Evolutionary conservation across 208 protist genomes (phyloP).

Genomic region (Leishmania braziliensis): DNA sequence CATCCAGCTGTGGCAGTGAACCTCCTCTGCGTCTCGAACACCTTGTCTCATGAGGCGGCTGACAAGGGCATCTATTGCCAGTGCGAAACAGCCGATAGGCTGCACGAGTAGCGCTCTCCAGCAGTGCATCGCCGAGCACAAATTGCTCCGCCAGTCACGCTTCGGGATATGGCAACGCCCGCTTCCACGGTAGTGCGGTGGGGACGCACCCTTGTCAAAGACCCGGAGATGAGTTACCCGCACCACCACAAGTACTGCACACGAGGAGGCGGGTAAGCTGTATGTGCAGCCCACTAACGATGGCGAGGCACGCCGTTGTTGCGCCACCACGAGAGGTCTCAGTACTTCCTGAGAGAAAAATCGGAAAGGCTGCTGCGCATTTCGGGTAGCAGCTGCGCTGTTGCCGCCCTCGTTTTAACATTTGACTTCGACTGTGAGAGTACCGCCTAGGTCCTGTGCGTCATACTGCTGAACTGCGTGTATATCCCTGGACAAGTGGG

Average conservation of each 20-base stretch:
- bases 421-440: background rate
- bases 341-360: conserved; percentile 30
- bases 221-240: conserved; percentile 29
- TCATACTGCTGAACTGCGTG: background rate
- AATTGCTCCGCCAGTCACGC: conserved; percentile 44
- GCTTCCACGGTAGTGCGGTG: conserved; percentile 38
- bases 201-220: conserved; percentile 28
- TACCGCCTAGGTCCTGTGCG: background rate
- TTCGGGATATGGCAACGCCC: conserved; percentile 47
- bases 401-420: background rate
- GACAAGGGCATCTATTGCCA: conserved; percentile 31
- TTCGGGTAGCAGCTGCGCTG: no score
- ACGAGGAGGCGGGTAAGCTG: conserved; percentile 21
- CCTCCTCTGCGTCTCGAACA: conserved; percentile 5
- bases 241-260: conserved; percentile 37
- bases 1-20: background rate
- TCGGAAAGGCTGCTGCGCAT: no score
- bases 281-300: conserved; percentile 41
- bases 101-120: conserved; percentile 33
- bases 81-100: conserved; percentile 42
- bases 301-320: conserved; percentile 2
- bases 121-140: conserved; percentile 43
- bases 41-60: background rate
- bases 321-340: conserved; percentile 50
- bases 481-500: background rate